These are phyloP conservation scores for Tolypocladium sp. DNA, from an alignment of 2,329 filamentous ascomycete species.

Conservation along the genomic window DNA sequence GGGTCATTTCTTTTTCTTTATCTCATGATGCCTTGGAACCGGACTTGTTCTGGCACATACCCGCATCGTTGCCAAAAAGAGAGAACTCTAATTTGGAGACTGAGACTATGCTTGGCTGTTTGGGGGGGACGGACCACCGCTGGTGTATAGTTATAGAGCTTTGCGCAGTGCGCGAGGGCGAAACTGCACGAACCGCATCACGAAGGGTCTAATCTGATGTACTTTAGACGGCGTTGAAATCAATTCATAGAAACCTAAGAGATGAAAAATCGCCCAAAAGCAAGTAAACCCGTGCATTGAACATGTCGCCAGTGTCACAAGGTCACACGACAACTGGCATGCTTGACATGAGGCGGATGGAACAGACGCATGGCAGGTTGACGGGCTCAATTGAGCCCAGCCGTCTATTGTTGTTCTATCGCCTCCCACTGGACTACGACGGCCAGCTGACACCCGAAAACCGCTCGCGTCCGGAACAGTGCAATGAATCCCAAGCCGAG, in stretches of 20 bases:
- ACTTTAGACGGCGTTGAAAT: constrained; percentile 28
- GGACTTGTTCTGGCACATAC: constrained; percentile 15
- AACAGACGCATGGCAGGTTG: neutral
- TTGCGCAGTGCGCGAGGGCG: constrained; percentile 25
- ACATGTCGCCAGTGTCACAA: neutral
- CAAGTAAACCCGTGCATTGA: neutral
- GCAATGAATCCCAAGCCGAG: neutral
- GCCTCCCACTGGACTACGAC: neutral
- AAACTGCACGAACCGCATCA: constrained; percentile 24
- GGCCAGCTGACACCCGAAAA: neutral
- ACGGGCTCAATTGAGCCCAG: neutral
- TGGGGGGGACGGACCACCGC: constrained; percentile 10
- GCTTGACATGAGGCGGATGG: neutral
- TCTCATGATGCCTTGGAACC: constrained; percentile 9
- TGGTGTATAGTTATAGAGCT: constrained; percentile 28
- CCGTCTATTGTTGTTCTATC: neutral
- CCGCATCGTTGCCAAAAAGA: constrained; percentile 12
- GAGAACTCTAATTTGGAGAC: constrained; percentile 4
- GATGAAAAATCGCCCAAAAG: neutral
- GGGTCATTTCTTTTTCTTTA: constrained; percentile 11
- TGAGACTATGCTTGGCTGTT: constrained; percentile 18
- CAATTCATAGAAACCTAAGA: neutral
- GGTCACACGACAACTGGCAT: neutral
- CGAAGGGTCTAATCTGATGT: constrained; percentile 29
- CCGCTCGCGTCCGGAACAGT: neutral